A percentile compares a stretch with the other conserved stretches of the same genome.
Conservation (phyloP, 768 basidiomycete species). For the Tephrocybe rancida region DNA sequence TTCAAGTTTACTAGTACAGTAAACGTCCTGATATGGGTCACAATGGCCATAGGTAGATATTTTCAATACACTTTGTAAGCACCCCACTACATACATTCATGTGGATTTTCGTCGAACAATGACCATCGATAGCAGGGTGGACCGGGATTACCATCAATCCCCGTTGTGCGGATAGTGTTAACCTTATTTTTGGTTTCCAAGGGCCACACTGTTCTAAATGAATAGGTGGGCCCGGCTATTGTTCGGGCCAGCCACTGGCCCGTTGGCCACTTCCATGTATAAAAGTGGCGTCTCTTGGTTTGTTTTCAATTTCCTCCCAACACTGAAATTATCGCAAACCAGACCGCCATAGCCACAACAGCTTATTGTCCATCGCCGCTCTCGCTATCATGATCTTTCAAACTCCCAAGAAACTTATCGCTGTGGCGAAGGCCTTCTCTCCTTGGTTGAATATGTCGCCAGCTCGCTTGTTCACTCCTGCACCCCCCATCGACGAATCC, state of each 20-base stretch:
- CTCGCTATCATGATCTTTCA: conserved; percentile 5
- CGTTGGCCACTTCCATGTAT: too few relatives aligned
- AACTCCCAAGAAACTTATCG: conserved; percentile 12
- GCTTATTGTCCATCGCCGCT: background rate
- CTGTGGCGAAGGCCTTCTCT: conserved; percentile 8
- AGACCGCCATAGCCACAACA: background rate
- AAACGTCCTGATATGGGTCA: background rate
- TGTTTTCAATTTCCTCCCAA: background rate
- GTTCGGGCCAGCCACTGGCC: too few relatives aligned
- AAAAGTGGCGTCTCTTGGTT: too few relatives aligned
- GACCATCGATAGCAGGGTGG: background rate
- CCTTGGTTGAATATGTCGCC: conserved; percentile 11
- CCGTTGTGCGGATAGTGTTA: too few relatives aligned
- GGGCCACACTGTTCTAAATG: too few relatives aligned
- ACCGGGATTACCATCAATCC: too few relatives aligned
- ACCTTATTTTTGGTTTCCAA: too few relatives aligned
- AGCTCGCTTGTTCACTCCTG: conserved; percentile 7
- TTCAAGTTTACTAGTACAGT: too few relatives aligned
- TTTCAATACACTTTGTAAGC: too few relatives aligned
- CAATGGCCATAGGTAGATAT: too few relatives aligned
- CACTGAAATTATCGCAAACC: background rate
- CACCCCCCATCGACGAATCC: background rate
- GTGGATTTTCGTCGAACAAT: background rate
- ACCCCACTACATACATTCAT: too few relatives aligned
- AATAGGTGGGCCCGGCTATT: too few relatives aligned